phyloP scores from a whole-genome alignment of 768 basidiomycete genomes.

The Panaeolus cyanescens region DNA sequence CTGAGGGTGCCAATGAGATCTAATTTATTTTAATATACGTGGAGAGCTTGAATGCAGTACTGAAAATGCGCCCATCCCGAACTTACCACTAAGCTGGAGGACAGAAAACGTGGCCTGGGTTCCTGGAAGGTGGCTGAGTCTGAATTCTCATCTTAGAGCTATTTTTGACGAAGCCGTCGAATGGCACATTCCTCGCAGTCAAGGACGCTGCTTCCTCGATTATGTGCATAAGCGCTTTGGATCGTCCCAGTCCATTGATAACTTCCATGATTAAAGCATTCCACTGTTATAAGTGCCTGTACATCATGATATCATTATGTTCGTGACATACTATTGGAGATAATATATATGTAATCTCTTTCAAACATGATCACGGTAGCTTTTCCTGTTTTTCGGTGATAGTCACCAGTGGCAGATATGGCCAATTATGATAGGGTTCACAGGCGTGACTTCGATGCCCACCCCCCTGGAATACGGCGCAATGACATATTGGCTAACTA shows the following conservation, averaged over 20 bases:
- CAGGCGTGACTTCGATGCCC: not conserved
- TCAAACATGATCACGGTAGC: not conserved
- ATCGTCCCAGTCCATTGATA: too few relatives aligned
- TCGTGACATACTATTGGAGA: not conserved
- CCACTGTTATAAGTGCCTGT: too few relatives aligned
- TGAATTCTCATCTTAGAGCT: not conserved
- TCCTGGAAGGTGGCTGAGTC: not conserved
- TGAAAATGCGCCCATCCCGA: not conserved
- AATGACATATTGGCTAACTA: not conserved
- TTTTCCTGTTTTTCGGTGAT: not conserved
- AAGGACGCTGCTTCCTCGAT: not conserved
- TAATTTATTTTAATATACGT: too few relatives aligned
- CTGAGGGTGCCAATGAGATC: not conserved
- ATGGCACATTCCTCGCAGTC: not conserved
- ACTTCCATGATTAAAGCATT: too few relatives aligned
- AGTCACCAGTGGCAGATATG: not conserved
- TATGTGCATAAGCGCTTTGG: not conserved
- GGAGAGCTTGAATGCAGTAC: too few relatives aligned
- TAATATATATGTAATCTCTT: not conserved
- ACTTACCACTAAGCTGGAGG: not conserved
- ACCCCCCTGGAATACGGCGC: not conserved
- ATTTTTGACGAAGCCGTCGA: not conserved
- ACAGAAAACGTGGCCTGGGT: not conserved
- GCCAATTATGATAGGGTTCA: not conserved
- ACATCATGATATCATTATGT: not conserved